phyloP scores from a whole-genome alignment of 208 protist genomes.

The Crithidia thermophila region DNA sequence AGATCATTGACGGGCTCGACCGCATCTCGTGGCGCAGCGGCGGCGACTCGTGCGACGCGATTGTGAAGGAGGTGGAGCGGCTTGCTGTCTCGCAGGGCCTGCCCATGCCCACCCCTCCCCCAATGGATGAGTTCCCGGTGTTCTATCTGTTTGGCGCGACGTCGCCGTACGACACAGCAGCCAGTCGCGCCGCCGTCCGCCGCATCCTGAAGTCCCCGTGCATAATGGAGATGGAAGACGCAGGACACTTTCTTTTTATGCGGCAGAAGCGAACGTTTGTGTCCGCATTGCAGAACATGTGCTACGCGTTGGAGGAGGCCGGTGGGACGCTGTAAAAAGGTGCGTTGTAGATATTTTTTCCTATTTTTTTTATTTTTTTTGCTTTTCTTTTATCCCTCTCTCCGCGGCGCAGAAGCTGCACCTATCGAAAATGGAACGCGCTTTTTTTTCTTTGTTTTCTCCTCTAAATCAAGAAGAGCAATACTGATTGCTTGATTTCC shows the following conservation, averaged over 20 bases:
- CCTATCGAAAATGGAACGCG: too few species aligned
- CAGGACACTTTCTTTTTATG: slow-evolving; percentile 58
- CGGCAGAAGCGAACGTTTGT: slow-evolving; percentile 38
- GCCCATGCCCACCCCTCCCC: slow-evolving; percentile 17
- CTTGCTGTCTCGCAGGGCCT: slow-evolving; percentile 14
- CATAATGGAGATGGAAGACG: slow-evolving; percentile 37
- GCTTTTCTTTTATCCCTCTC: neutral
- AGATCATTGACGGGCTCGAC: slow-evolving; percentile 40
- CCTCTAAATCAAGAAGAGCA: too few species aligned
- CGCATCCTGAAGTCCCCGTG: slow-evolving; percentile 36
- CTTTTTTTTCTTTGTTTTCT: too few species aligned
- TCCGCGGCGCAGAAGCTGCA: neutral
- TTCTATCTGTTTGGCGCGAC: slow-evolving; percentile 42
- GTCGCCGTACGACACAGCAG: slow-evolving; percentile 36
- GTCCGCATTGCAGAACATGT: slow-evolving; percentile 32
- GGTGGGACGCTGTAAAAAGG: neutral
- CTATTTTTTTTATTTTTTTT: neutral
- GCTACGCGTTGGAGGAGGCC: slow-evolving; percentile 29
- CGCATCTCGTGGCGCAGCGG: slow-evolving; percentile 21
- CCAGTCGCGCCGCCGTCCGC: slow-evolving; percentile 16
- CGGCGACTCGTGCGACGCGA: slow-evolving; percentile 7
- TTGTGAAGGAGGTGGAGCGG: slow-evolving; percentile 42
- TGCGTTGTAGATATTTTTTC: neutral
- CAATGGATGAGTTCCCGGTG: slow-evolving; percentile 28
- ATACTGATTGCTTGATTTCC: too few species aligned